Conservation (phyloP, 139 green algal genomes). For the Chlorella sp. region DNA sequence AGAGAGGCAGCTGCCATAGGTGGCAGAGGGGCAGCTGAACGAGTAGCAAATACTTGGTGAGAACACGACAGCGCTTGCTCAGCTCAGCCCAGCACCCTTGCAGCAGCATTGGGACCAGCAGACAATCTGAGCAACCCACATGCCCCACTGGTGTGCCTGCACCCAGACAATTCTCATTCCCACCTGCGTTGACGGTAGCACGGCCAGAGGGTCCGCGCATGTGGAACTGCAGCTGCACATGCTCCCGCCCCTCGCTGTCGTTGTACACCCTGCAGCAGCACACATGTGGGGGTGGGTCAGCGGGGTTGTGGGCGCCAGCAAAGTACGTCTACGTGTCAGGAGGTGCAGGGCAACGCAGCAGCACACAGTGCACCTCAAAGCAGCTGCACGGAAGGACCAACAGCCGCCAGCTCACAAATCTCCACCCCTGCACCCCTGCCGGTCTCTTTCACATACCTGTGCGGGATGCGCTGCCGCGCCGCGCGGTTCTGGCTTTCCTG, state of each 20-base stretch:
- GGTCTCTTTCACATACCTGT: constrained; percentile 45
- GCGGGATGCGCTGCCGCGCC: constrained; percentile 89
- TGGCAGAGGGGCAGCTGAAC: not conserved
- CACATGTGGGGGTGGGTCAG: not conserved
- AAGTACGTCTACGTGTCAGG: too few species aligned
- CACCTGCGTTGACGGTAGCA: constrained; percentile 68
- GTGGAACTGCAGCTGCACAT: constrained; percentile 90
- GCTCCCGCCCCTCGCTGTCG: constrained; percentile 83
- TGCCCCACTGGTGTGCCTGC: not conserved
- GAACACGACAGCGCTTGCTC: not conserved
- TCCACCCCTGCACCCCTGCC: not conserved
- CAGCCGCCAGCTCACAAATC: not conserved
- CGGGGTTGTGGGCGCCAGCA: too few species aligned
- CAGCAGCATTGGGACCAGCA: too few species aligned
- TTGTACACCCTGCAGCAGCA: constrained; percentile 71
- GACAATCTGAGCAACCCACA: not conserved
- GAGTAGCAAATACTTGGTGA: not conserved
- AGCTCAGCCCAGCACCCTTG: not conserved
- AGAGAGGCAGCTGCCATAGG: not conserved
- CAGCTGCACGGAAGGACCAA: too few species aligned
- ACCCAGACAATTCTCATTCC: not conserved
- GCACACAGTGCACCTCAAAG: too few species aligned
- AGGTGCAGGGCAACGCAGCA: too few species aligned
- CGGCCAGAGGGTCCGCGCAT: constrained; percentile 73
- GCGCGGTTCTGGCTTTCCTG: constrained; percentile 82